phyloP scores from a whole-genome alignment of 208 protist species.

The Leishmania arabica region DNA sequence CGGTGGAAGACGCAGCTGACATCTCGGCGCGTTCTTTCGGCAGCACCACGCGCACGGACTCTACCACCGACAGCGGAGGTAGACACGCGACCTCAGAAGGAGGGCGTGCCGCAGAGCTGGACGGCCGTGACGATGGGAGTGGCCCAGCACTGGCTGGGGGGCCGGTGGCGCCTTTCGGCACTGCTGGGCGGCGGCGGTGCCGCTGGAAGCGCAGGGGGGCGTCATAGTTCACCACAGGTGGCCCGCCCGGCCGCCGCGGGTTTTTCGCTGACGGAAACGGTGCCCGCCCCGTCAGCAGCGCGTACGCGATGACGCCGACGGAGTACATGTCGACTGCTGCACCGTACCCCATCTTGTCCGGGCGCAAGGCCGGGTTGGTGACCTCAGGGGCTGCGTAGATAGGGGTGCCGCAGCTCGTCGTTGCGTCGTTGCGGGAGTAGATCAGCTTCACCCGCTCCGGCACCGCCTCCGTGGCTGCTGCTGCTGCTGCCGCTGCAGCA shows the following conservation, averaged over 20 bases:
- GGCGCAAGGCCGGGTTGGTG: slow-evolving; percentile 29
- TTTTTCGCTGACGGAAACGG: slow-evolving; percentile 40
- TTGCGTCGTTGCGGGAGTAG: slow-evolving; percentile 49
- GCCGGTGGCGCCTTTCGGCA: background rate
- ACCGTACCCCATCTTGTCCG: slow-evolving; percentile 48
- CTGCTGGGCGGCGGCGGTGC: slow-evolving; percentile 4
- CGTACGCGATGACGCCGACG: slow-evolving; percentile 65
- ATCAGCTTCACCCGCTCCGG: slow-evolving; percentile 27
- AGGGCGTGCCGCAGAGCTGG: background rate
- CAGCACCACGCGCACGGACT: slow-evolving; percentile 20
- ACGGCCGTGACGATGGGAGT: background rate
- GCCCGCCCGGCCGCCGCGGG: slow-evolving; percentile 17
- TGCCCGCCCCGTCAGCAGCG: slow-evolving; percentile 44
- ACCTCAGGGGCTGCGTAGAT: slow-evolving; percentile 78
- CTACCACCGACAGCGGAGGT: slow-evolving; percentile 20
- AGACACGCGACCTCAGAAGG: background rate
- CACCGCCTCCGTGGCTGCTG: background rate
- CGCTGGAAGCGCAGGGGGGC: slow-evolving; percentile 25
- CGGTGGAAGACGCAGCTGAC: background rate
- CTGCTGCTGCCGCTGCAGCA: background rate
- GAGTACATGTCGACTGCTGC: slow-evolving; percentile 76
- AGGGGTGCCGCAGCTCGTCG: slow-evolving; percentile 71
- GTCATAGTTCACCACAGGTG: slow-evolving; percentile 33
- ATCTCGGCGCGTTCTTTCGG: background rate
- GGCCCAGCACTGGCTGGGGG: background rate